phyloP scores from a whole-genome alignment of 139 green algal species.

The Klebsormidium nitens region DNA sequence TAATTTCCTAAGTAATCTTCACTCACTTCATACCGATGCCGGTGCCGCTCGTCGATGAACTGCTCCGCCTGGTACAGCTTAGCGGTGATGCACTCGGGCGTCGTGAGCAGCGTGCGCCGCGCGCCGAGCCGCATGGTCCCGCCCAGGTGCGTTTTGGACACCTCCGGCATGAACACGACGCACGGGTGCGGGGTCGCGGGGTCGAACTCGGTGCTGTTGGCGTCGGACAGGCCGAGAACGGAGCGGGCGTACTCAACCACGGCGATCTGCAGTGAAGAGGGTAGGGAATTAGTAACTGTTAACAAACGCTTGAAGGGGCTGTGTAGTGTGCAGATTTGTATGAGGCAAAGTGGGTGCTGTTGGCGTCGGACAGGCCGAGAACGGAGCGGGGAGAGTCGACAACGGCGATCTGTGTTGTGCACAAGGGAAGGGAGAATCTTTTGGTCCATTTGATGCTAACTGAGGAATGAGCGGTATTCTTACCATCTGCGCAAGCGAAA shows the following conservation, averaged over 20 bases:
- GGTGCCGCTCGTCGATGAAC: slow-evolving; percentile 88
- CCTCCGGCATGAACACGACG: slow-evolving; percentile 98
- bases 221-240: slow-evolving; percentile 65
- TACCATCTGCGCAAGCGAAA: too few relatives aligned
- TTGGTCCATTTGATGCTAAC: too few relatives aligned
- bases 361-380: slow-evolving; percentile 69
- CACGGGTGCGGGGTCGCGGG: slow-evolving; percentile 63
- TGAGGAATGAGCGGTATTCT: too few relatives aligned
- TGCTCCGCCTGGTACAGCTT: slow-evolving; percentile 58
- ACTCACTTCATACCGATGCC: slow-evolving; percentile 68
- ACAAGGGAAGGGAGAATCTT: too few relatives aligned
- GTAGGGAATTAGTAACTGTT: too few relatives aligned
- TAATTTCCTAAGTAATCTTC: too few relatives aligned
- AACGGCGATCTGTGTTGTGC: slow-evolving; percentile 72
- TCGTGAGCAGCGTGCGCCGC: slow-evolving; percentile 82
- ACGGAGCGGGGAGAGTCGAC: slow-evolving; percentile 94
- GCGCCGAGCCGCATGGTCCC: slow-evolving; percentile 96
- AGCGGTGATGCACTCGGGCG: slow-evolving; percentile 76
- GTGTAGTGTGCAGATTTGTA: too few relatives aligned
- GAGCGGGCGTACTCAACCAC: slow-evolving; percentile 98
- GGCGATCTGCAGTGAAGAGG: too few relatives aligned
- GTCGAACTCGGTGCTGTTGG: slow-evolving; percentile 89
- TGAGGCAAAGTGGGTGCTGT: slow-evolving; percentile 85
- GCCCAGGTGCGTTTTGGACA: slow-evolving; percentile 82
- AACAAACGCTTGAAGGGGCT: too few relatives aligned